Conservation (phyloP, 768 basidiomycete genomes). For the Lenzites betulinus region DNA sequence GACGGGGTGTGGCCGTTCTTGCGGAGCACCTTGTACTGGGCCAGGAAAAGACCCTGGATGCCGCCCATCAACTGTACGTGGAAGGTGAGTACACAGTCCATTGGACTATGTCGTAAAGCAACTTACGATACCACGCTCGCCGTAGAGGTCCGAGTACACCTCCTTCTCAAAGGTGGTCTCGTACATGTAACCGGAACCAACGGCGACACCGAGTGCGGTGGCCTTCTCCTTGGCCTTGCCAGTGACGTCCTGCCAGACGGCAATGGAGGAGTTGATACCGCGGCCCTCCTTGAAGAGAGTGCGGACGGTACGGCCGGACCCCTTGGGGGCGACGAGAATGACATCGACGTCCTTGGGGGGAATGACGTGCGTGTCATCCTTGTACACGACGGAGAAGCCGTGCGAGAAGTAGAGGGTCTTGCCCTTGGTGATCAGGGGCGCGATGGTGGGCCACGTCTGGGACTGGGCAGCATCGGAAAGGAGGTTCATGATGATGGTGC, state of each 20-base stretch:
- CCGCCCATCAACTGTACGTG: slow-evolving; percentile 85
- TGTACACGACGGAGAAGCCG: slow-evolving; percentile 98
- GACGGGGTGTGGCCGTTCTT: slow-evolving; percentile 96
- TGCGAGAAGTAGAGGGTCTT: slow-evolving; percentile 99
- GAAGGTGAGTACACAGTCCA: slow-evolving; percentile 2
- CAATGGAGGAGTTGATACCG: slow-evolving; percentile 94
- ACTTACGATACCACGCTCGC: slow-evolving; percentile 98
- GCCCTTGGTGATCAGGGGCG: slow-evolving; percentile 97
- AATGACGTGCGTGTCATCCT: slow-evolving; percentile 93
- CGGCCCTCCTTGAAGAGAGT: slow-evolving; percentile 99
- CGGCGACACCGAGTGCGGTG: slow-evolving; percentile 87
- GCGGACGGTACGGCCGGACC: slow-evolving; percentile 97
- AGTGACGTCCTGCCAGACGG: slow-evolving; percentile 96
- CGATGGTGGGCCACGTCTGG: slow-evolving; percentile 86
- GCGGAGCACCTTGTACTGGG: slow-evolving; percentile 97
- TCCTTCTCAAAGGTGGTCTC: slow-evolving; percentile 99
- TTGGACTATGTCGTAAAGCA: background rate
- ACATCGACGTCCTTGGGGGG: slow-evolving; percentile 95
- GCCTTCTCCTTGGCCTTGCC: slow-evolving; percentile 99
- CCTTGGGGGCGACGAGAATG: slow-evolving; percentile 98
- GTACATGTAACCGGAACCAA: slow-evolving; percentile 97
- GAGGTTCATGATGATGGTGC: slow-evolving; percentile 99
- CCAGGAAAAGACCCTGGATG: slow-evolving; percentile 98
- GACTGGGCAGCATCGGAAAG: slow-evolving; percentile 99
- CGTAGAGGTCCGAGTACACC: slow-evolving; percentile 98